Percentiles rank a stretch among this genome's conserved stretches.
Conservation (phyloP, 2,329 filamentous ascomycete species). For the Aspergillus fischeri region DNA sequence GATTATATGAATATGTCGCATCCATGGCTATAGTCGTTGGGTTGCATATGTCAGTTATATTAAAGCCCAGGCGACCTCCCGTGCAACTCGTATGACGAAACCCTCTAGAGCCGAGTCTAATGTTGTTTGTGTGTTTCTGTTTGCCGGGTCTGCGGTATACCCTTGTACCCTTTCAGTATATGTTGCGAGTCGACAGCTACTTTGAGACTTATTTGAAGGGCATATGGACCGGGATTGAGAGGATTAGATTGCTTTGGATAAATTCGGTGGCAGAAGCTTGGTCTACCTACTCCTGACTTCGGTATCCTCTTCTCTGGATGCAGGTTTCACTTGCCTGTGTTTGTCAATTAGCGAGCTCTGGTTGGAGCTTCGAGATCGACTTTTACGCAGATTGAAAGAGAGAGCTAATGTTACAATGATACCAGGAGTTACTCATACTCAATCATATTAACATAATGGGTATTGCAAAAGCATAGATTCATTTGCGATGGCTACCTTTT, state of each 20-base stretch:
- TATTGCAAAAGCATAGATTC: constrained; percentile 24
- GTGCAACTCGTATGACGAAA: neutral
- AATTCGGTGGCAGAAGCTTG: neutral
- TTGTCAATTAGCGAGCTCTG: neutral
- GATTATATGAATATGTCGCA: neutral
- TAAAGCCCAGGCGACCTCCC: neutral
- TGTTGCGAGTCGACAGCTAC: neutral
- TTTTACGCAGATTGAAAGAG: neutral
- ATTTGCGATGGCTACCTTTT: constrained; percentile 23
- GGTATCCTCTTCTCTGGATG: neutral
- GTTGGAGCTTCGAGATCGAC: neutral
- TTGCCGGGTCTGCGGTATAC: neutral
- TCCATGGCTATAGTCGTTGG: neutral
- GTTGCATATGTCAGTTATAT: neutral
- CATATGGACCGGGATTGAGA: neutral
- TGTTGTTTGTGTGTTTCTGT: neutral
- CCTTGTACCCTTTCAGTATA: neutral
- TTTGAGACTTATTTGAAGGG: too few relatives aligned
- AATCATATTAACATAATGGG: constrained; percentile 11
- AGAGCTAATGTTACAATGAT: neutral
- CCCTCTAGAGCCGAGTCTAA: neutral
- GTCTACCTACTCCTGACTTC: neutral
- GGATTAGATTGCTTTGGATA: neutral
- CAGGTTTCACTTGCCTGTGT: neutral
- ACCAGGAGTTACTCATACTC: constrained; percentile 2